phyloP scores from a whole-genome alignment of 1,284 basidiomycete genomes.

The Meira miltonrushii region DNA sequence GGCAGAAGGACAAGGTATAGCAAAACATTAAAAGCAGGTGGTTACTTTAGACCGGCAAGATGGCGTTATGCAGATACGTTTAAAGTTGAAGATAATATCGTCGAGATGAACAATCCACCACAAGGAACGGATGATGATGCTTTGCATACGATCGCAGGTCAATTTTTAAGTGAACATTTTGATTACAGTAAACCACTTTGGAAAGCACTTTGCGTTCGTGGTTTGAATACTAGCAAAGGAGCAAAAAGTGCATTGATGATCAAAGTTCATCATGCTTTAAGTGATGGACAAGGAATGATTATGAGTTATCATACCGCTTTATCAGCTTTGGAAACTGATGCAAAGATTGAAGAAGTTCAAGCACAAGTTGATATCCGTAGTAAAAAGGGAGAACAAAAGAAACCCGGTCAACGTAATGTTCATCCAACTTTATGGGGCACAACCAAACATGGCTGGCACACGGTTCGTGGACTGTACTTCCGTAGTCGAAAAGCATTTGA shows the following conservation, averaged over 20 bases:
- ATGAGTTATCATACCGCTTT: constrained; percentile 50
- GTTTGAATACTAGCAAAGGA: constrained; percentile 43
- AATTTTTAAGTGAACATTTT: constrained; percentile 45
- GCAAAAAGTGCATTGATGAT: constrained; percentile 48
- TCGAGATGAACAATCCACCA: constrained; percentile 23
- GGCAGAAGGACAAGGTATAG: constrained; percentile 39
- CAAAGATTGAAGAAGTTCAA: constrained; percentile 42
- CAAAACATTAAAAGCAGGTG: constrained; percentile 41
- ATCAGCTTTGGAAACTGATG: constrained; percentile 35
- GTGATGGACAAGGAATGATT: constrained; percentile 52
- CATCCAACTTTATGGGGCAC: constrained; percentile 42
- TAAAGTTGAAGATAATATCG: constrained; percentile 45
- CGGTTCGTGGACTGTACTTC: constrained; percentile 46
- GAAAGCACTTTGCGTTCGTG: constrained; percentile 50
- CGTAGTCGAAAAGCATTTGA: constrained; percentile 41
- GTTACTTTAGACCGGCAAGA: constrained; percentile 33
- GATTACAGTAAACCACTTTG: constrained; percentile 50
- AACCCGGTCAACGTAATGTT: constrained; percentile 35
- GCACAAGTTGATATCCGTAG: constrained; percentile 33
- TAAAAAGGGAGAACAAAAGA: constrained; percentile 24
- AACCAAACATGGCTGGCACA: constrained; percentile 35
- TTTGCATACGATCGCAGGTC: constrained; percentile 42
- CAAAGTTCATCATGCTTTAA: constrained; percentile 52
- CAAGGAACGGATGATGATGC: constrained; percentile 31
- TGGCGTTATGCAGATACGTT: constrained; percentile 50